Conservation (phyloP, 352 stramenopile species). For the Globisporangium middletonii region DNA sequence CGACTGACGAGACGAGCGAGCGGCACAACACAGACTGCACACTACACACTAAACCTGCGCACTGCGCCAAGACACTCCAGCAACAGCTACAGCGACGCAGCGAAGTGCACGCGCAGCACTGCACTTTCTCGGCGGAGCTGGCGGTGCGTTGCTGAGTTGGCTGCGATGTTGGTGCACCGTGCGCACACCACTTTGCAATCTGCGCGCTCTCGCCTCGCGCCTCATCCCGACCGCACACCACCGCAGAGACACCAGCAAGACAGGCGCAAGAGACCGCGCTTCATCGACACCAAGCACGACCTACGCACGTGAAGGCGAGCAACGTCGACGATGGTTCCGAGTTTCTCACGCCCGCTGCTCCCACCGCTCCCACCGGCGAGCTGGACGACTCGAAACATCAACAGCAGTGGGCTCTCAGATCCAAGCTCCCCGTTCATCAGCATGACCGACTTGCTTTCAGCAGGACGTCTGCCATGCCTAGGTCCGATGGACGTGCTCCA, state of each 20-base stretch:
- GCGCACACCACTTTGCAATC: constrained; percentile 10
- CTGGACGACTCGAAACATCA: background rate
- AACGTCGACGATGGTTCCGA: background rate
- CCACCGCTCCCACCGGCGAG: background rate
- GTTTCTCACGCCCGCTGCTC: background rate
- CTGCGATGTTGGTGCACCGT: background rate
- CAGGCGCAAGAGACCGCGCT: background rate
- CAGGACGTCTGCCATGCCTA: background rate
- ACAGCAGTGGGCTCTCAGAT: background rate
- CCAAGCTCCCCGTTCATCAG: constrained; percentile 2
- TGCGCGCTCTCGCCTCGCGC: background rate
- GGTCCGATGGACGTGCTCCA: background rate
- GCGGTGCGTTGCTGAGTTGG: constrained; percentile 3
- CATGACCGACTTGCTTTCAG: constrained; percentile 12
- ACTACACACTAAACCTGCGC: background rate
- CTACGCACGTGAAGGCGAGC: background rate
- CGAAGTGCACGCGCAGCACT: background rate
- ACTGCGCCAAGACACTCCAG: background rate
- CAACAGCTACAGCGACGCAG: background rate
- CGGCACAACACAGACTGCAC: background rate
- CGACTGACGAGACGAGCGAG: background rate
- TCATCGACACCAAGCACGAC: background rate
- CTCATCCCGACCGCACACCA: constrained; percentile 2
- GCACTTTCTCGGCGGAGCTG: constrained; percentile 13
- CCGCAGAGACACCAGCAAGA: background rate